phyloP scores from a whole-genome alignment of 2,329 filamentous ascomycete species.

The Xylariaceae sp. region DNA sequence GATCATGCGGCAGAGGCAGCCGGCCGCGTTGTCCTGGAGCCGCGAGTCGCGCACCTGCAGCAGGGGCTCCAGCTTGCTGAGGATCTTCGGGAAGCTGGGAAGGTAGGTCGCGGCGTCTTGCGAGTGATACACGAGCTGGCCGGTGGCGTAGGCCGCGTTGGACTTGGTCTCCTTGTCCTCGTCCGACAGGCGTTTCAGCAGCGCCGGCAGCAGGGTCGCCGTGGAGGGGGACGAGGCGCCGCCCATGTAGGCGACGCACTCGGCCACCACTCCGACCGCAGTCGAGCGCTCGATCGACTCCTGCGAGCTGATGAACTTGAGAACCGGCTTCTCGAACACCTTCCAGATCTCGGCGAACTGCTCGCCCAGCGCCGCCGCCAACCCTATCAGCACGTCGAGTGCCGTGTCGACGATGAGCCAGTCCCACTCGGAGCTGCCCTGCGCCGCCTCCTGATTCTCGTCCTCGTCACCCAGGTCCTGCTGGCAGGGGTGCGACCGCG shows the following conservation, averaged over 20 bases:
- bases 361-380: constrained; percentile 72
- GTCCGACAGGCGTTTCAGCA: constrained; percentile 81
- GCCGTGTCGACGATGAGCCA: constrained; percentile 95
- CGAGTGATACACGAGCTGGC: constrained; percentile 77
- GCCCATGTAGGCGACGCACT: constrained; percentile 81
- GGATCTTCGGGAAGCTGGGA: constrained; percentile 67
- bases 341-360: constrained; percentile 88
- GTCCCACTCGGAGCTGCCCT: constrained; percentile 88
- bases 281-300: constrained; percentile 84
- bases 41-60: constrained; percentile 70
- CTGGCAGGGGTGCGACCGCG: constrained; percentile 87
- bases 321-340: constrained; percentile 85
- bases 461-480: constrained; percentile 78
- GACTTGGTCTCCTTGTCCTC: constrained; percentile 89
- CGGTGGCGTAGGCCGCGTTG: constrained; percentile 87
- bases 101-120: constrained; percentile 66
- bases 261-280: constrained; percentile 84
- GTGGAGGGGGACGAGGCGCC: constrained; percentile 77
- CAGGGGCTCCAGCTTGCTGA: constrained; percentile 79
- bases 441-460: constrained; percentile 63
- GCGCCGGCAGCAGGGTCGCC: constrained; percentile 63
- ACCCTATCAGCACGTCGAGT: constrained; percentile 79
- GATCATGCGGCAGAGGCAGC: constrained; percentile 89
- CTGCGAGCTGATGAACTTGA: constrained; percentile 80
- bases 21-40: constrained; percentile 86